These are phyloP conservation scores for Pseudogymnoascus sp. DNA, from an alignment of 2,329 filamentous ascomycete species.

Conservation along the genomic window DNA sequence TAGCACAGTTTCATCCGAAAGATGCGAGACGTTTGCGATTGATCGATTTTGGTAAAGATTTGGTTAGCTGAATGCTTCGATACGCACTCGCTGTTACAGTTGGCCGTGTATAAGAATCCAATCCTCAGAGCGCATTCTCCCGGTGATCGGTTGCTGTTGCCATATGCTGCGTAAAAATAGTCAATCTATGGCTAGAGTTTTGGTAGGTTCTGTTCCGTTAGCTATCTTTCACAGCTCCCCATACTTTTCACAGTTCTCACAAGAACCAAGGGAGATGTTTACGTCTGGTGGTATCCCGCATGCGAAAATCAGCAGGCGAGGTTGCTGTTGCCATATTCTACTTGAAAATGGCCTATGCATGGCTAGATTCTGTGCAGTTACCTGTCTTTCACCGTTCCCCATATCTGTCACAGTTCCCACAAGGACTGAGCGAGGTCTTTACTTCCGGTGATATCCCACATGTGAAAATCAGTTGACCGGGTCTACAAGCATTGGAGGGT, in stretches of 20 bases:
- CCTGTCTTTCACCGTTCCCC: conserved; percentile 51
- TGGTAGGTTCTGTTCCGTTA: conserved; percentile 77
- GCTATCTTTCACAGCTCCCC: conserved; percentile 51
- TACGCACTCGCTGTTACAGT: background rate
- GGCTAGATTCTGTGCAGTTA: conserved; percentile 40
- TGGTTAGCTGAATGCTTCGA: conserved; percentile 41
- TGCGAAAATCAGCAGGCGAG: conserved; percentile 61
- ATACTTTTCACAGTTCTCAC: conserved; percentile 61
- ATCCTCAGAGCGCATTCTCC: background rate
- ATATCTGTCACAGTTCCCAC: conserved; percentile 56
- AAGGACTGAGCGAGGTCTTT: conserved; percentile 74
- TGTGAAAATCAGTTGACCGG: conserved; percentile 61
- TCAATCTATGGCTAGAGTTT: conserved; percentile 85
- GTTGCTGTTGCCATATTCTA: conserved; percentile 65
- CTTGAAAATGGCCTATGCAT: too few relatives aligned
- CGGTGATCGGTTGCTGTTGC: background rate
- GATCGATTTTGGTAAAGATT: conserved; percentile 56
- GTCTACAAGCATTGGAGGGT: conserved; percentile 49
- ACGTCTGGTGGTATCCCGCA: conserved; percentile 77
- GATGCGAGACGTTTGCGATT: conserved; percentile 53
- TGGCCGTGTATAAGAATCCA: background rate
- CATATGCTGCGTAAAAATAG: conserved; percentile 51
- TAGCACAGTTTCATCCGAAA: conserved; percentile 57
- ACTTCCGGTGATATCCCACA: conserved; percentile 77
- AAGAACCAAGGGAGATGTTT: conserved; percentile 74